Conservation (phyloP, 2,329 filamentous ascomycete genomes). For the Colletotrichum navitas region DNA sequence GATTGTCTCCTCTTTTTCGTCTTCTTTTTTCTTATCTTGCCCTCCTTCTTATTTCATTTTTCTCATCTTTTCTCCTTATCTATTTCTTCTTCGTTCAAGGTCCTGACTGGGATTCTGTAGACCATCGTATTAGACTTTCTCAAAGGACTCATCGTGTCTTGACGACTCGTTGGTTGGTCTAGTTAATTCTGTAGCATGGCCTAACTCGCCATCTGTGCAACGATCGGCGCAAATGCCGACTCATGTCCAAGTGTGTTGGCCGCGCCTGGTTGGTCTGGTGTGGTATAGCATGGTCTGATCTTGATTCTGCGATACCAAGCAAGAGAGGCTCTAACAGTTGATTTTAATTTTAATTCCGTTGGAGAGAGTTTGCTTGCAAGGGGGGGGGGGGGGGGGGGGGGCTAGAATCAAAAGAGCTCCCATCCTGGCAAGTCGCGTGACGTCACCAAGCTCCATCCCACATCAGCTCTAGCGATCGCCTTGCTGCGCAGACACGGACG, state of each 20-base stretch:
- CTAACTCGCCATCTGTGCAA: slow-evolving; percentile 8
- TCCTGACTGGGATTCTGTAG: background rate
- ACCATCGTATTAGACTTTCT: background rate
- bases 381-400: background rate
- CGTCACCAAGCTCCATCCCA: slow-evolving; percentile 17
- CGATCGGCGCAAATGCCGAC: slow-evolving; percentile 5
- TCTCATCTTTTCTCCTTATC: background rate
- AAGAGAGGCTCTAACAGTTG: background rate
- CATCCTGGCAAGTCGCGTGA: slow-evolving; percentile 24
- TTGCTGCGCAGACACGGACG: slow-evolving; percentile 33
- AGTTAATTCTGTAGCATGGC: background rate
- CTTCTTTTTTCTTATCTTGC: background rate
- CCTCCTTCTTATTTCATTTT: too few species aligned
- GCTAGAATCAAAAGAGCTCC: slow-evolving; percentile 32
- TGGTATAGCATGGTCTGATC: background rate
- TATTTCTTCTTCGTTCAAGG: background rate
- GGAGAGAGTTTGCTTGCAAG: too few species aligned
- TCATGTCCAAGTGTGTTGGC: background rate
- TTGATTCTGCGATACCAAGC: background rate
- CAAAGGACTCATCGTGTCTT: background rate
- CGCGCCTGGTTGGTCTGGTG: too few species aligned
- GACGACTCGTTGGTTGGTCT: background rate
- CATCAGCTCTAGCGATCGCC: slow-evolving; percentile 19
- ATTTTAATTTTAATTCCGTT: background rate
- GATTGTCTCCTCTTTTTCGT: background rate